Conservation (phyloP, 805 yeast genomes). For the Diddensiella santjacobensis region DNA sequence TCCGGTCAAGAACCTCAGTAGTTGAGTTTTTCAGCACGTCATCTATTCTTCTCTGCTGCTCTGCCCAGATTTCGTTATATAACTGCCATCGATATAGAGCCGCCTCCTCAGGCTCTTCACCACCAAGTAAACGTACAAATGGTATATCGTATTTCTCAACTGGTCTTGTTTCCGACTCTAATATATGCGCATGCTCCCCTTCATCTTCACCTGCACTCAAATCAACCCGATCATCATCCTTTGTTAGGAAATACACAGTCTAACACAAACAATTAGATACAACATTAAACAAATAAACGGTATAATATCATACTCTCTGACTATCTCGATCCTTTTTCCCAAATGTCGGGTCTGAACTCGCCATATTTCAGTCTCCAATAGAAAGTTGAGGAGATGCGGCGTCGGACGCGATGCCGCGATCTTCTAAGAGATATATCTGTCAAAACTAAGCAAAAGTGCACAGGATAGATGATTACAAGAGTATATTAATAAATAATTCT, state of each 20-base stretch:
- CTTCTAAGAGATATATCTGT: too few species aligned
- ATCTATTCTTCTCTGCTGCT: slow-evolving; percentile 33
- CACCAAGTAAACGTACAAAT: slow-evolving; percentile 42
- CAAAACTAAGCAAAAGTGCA: too few species aligned
- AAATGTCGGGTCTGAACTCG: too few species aligned
- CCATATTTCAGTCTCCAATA: too few species aligned
- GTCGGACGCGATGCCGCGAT: too few species aligned
- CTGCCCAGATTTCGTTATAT: slow-evolving; percentile 39
- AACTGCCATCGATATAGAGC: slow-evolving; percentile 40
- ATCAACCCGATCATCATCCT: slow-evolving; percentile 4
- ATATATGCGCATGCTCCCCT: slow-evolving; percentile 1
- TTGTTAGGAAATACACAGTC: slow-evolving; percentile 19
- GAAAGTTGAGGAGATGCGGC: too few species aligned
- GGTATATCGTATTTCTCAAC: slow-evolving; percentile 32
- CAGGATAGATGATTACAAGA: too few species aligned
- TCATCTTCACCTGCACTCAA: slow-evolving; percentile 2
- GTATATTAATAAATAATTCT: too few species aligned
- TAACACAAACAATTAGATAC: slow-evolving; percentile 7
- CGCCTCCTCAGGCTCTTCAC: slow-evolving; percentile 40
- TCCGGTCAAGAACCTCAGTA: slow-evolving; percentile 17
- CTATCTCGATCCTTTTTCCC: slow-evolving; percentile 14
- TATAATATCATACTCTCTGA: slow-evolving; percentile 21
- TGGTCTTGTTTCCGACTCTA: slow-evolving; percentile 14
- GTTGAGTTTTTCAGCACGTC: slow-evolving; percentile 28
- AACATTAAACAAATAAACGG: slow-evolving; percentile 8